A percentile compares a stretch with the other conserved stretches of the same genome.
These are phyloP conservation scores for Bretziella fagacearum DNA, from an alignment of 2,329 filamentous ascomycete genomes.

Conservation along the genomic window DNA sequence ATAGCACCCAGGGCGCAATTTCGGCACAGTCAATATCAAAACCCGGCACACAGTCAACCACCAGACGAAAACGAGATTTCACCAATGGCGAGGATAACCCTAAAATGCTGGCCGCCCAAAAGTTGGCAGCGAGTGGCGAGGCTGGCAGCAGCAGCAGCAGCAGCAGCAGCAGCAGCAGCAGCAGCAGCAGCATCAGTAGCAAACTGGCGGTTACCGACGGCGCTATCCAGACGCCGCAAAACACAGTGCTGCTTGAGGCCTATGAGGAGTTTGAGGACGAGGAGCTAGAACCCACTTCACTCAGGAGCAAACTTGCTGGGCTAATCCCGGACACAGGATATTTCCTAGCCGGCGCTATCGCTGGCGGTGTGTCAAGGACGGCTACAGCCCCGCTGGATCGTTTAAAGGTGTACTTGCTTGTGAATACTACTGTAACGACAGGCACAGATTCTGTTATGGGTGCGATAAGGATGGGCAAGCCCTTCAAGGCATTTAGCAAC, in stretches of 20 bases:
- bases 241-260: neutral
- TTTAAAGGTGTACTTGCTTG: constrained; percentile 92
- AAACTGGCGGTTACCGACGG: neutral
- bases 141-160: no score
- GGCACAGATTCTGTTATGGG: constrained; percentile 37
- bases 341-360: constrained; percentile 86
- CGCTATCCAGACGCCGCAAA: neutral
- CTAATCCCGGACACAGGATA: constrained; percentile 85
- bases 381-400: constrained; percentile 92
- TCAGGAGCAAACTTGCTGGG: constrained; percentile 36
- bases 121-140: no score
- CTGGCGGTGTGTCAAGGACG: constrained; percentile 87
- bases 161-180: no score
- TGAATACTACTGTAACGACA: constrained; percentile 46
- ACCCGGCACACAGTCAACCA: neutral
- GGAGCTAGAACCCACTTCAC: constrained; percentile 2
- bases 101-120: no score
- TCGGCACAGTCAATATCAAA: neutral
- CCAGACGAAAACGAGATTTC: constrained; percentile 6
- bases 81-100: neutral
- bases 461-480: constrained; percentile 53
- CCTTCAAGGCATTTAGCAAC: constrained; percentile 46
- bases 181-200: no score
- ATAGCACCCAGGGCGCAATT: neutral
- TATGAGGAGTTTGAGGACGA: neutral